Conservation (phyloP, 352 stramenopile species). For the Pythium dissotocum region DNA sequence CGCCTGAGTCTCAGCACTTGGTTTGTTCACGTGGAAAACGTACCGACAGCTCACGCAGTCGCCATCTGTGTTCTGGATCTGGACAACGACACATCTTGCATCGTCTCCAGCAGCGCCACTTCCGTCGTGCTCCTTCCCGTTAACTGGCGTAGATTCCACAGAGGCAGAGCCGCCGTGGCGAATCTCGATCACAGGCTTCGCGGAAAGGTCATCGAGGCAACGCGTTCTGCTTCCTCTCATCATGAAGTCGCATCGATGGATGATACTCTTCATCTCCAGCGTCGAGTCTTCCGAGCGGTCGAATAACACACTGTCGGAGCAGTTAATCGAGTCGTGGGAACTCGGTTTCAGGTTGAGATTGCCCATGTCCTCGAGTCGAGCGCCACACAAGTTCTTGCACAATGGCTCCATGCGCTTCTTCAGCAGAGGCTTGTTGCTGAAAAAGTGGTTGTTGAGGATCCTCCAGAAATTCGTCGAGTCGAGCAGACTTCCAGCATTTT, state of each 20-base stretch:
- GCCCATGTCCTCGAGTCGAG: conserved; percentile 64
- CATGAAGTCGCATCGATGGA: conserved; percentile 81
- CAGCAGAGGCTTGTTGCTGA: conserved; percentile 52
- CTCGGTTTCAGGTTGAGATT: conserved; percentile 45
- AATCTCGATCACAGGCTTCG: conserved; percentile 52
- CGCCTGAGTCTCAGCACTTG: not conserved
- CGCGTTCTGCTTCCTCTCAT: conserved; percentile 70
- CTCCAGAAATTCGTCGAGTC: conserved; percentile 83
- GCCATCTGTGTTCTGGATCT: conserved; percentile 27
- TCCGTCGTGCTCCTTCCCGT: not conserved
- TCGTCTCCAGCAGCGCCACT: not conserved
- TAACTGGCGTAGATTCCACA: not conserved
- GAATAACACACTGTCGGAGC: conserved; percentile 65
- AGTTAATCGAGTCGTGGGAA: conserved; percentile 53
- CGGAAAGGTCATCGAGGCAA: conserved; percentile 56
- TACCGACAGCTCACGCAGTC: conserved; percentile 19
- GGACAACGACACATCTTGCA: conserved; percentile 6
- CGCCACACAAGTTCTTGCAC: conserved; percentile 63
- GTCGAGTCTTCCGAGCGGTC: conserved; percentile 39
- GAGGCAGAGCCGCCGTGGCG: conserved; percentile 18
- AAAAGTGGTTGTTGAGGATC: conserved; percentile 70
- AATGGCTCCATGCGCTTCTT: conserved; percentile 78
- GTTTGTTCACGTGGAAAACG: conserved; percentile 15
- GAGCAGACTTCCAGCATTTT: conserved; percentile 67
- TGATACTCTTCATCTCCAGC: conserved; percentile 48